Base-by-base conservation (phyloP, 2,329 filamentous ascomycete species). In the Microcyclospora pomicola region DNA sequence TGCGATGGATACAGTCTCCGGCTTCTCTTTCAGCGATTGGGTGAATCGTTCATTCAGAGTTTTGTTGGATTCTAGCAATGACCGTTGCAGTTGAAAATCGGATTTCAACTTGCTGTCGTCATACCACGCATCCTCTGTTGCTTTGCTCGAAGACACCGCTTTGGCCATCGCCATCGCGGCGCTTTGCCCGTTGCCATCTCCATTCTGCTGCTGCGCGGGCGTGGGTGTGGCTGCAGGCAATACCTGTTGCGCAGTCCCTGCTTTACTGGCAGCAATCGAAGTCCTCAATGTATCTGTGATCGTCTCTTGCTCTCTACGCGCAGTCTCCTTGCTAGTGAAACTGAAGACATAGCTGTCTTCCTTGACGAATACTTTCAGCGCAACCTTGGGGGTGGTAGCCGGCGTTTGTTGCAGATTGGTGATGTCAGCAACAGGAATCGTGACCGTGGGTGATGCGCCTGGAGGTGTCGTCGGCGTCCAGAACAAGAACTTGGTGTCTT, bases 361-460 rank as follows among this genome's bases (percentile, higher is more conserved):
- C 35, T 86, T 81, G 44, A 81, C 81, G 50, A 95, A 83, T 39
- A 98, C 80, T 60, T 91, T 94, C 42, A 96, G 72, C 71, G 94
- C 94, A 37, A 93, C 86, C 68, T 94, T 95, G 13, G 85, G 68
- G 28, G 76, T 78, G n/a, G 71, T 78, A 42, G 85, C 84, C 10
- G 91, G 87, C 1, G 91, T 96, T 59, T 96, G 88, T 60, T 98
- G 88, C 35, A 98, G 74, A 63, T 96, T 95, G 36, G 80, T 85
- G 54, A 96, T 88, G 50, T 80, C 80, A 39, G 73, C 64, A 38
- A 95, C 72, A 6, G 72, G 63, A 41, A 96, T 71, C 1, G 75
- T 78, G 43, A 95, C 65, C 16, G 71, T 66, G 3, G 82, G 71
- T 37, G 76, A 68, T 2, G 77, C 73, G 38, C 68, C 70, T 14